These are phyloP conservation scores for Rhododendron simsii DNA, from an alignment of 148 eudicot species.

Conservation along the genomic window DNA sequence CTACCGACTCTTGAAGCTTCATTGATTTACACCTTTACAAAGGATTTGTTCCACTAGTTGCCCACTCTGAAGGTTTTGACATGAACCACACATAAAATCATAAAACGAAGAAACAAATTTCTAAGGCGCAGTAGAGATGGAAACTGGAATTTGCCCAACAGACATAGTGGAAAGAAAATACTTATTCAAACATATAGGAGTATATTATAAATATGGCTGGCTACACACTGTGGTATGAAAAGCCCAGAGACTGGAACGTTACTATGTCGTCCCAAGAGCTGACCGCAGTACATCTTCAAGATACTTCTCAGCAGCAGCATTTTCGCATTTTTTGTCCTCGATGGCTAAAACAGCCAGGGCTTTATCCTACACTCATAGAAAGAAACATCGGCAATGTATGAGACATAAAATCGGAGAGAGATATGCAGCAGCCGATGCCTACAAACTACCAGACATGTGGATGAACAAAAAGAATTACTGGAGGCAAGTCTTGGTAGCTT, in stretches of 20 bases:
- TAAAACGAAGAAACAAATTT: too few species aligned
- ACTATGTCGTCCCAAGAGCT: constrained; percentile 53
- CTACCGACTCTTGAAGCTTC: too few species aligned
- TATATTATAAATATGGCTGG: neutral
- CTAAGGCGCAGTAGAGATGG: too few species aligned
- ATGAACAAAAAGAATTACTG: constrained; percentile 33
- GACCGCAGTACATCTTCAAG: constrained; percentile 88
- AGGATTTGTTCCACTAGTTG: too few species aligned
- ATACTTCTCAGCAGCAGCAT: constrained; percentile 77
- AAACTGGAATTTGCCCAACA: neutral
- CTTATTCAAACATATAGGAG: neutral
- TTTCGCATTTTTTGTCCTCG: constrained; percentile 76
- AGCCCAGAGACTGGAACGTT: neutral
- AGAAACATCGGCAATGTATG: neutral
- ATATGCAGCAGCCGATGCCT: neutral
- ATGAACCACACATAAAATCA: too few species aligned
- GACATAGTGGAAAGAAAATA: neutral
- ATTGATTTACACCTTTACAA: too few species aligned
- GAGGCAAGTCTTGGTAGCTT: constrained; percentile 93
- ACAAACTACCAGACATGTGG: neutral
- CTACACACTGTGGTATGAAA: neutral
- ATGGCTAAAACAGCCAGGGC: constrained; percentile 82
- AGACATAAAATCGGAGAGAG: neutral
- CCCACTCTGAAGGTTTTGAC: too few species aligned
- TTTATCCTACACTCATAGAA: constrained; percentile 52